Conservation (phyloP, 2,329 filamentous ascomycete species). For the Fusarium humuli region DNA sequence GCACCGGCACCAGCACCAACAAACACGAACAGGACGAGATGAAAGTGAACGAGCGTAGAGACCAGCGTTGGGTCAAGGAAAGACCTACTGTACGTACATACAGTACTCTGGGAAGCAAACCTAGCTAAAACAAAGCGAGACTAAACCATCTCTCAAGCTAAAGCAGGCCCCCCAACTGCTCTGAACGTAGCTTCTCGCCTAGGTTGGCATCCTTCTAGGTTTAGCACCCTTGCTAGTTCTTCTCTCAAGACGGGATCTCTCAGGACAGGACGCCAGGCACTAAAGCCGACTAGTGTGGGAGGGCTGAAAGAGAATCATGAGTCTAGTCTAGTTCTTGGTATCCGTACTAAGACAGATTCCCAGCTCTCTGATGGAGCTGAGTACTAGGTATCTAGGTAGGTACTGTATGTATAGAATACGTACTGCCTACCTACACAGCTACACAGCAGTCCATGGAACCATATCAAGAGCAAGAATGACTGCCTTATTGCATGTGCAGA, state of each 20-base stretch:
- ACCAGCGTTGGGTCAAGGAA: constrained; percentile 11
- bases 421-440: background rate
- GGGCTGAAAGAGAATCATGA: constrained; percentile 54
- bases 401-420: background rate
- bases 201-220: constrained; percentile 31
- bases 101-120: background rate
- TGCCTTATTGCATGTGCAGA: background rate
- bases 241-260: constrained; percentile 49
- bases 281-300: constrained; percentile 52
- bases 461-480: background rate
- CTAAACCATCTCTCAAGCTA: constrained; percentile 20
- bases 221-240: constrained; percentile 24
- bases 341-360: constrained; percentile 15
- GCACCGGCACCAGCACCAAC: background rate
- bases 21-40: constrained; percentile 12
- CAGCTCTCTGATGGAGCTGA: constrained; percentile 18
- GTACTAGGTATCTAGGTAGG: constrained; percentile 6
- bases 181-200: constrained; percentile 35
- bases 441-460: background rate
- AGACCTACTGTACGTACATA: background rate
- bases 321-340: constrained; percentile 30
- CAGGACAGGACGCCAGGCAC: constrained; percentile 42
- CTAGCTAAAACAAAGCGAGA: constrained; percentile 15
- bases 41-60: constrained; percentile 34
- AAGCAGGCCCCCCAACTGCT: constrained; percentile 21